Base-by-base conservation (phyloP, 139 green algal species). In the Asterochloris erici region DNA sequence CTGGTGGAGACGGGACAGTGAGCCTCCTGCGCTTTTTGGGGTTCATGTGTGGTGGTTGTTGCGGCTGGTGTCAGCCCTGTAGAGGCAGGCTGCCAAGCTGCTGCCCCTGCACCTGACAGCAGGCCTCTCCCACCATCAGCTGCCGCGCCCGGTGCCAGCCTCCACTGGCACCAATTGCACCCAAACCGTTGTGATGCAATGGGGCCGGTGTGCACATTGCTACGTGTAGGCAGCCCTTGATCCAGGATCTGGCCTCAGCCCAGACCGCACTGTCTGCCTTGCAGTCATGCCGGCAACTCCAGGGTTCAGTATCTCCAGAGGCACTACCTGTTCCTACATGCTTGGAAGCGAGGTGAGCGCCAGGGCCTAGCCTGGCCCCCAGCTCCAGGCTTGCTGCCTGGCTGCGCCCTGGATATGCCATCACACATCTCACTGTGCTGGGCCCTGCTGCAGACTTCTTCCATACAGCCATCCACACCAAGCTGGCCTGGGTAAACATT, bases 361-460 rank as follows among this genome's bases (percentile, higher is more conserved):
- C 15, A 14, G 19, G 27, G 29, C 47, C 66, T 28, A 77, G 64
- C 26, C 38, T 54, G 11, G 13, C 74, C 61, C 63, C 15, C 9
- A 29, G 78, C 21, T 77, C 10, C 12, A n/a, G 64, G 66, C 28
- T 23, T 66, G 17, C 47, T 29, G 15, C 12, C 17, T 64, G 24
- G 28, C 66, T 77, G 15, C 10, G 27, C 17, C 28, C 38, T 16
- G 0, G 23, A n/a, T 70, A 4, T 11, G 11, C 28, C 47, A 21
- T n/a, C 9, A 73, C 68, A 70, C 47, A 60, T 77, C 14, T 63
- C 69, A 78, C 54, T 28, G 26, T 68, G 0, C 16, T 15, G 29
- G 61, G 24, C 12, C 61, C 54, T 23, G 54, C 12, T 47, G 82
- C 82, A 85, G 84, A 87, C n/a, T 87, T 84, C 64, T 87, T 87